Base-by-base conservation (phyloP, 352 stramenopile genomes). In the Phytophthora tentaculata region DNA sequence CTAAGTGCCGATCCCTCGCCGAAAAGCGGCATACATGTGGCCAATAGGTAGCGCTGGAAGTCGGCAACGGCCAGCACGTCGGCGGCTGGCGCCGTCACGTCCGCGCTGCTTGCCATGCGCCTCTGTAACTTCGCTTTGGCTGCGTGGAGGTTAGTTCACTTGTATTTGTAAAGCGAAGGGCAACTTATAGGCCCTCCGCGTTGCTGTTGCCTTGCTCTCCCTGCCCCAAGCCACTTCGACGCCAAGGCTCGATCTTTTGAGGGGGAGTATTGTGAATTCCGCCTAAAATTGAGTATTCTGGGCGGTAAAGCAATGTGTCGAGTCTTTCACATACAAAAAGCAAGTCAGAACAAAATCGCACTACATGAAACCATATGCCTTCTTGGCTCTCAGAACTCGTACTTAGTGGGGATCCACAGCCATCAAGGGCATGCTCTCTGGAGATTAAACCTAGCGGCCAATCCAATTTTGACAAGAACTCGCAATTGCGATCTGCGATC, bases 1-100 rank as follows among this genome's bases (percentile, higher is more conserved):
- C 55, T 69, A n/a, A 88, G 70, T 44, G 74, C 60, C 26, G 71
- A 61, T 9, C 71, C 74, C 37, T 89, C 80, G 26, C 83, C 80
- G 53, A 95, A 86, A 52, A 95, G 73, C 56, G 87, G 79, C 57
- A 84, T 73, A 54, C 85, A 92, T 19, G 85, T 84, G 45, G 77
- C 64, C 71, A 92, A 67, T 29, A 95, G 75, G 55, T 91, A 88
- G 56, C 72, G 74, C 58, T 69, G 76, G 56, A 95, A 84, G 51
- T 76, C 71, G 35, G 65, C 64, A 22, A 85, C 69, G 22, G 73
- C 51, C 41, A 90, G 69, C 54, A 81, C 56, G 61, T 88, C 80
- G 44, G 69, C 62, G 67, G 69, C 55, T 16, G 51, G 16, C 47
- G 39, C 50, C 51, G 69, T 59, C 58, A 55, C 64, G 19, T 74